Evolutionary conservation across 768 basidiomycete species (phyloP).

Genomic region (Pleurotus djamor): DNA sequence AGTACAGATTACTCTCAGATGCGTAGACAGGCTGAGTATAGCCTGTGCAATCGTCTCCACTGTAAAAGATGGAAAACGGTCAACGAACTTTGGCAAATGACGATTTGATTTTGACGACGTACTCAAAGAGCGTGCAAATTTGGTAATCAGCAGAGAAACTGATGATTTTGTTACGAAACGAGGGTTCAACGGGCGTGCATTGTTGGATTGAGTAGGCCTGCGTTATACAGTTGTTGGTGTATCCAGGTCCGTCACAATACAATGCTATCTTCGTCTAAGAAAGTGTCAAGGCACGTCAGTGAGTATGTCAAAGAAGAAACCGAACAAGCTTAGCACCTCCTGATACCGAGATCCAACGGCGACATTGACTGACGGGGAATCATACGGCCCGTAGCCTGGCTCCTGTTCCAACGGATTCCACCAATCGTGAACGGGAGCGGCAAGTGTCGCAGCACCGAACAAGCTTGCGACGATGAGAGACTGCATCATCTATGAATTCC

Average conservation of each 20-base stretch:
- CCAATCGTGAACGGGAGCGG: background rate
- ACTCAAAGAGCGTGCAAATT: background rate
- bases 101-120: background rate
- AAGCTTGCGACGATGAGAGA: background rate
- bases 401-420: background rate
- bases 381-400: background rate
- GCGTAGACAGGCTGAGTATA: background rate
- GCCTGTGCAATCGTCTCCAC: constrained; percentile 1
- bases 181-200: background rate
- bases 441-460: background rate
- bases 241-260: background rate
- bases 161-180: background rate
- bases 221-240: background rate
- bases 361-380: background rate
- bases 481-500: background rate
- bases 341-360: background rate
- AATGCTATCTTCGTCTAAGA: background rate
- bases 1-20: background rate
- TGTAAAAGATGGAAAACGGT: background rate
- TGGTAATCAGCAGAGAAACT: background rate
- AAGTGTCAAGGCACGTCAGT: background rate
- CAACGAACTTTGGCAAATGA: background rate
- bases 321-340: too few relatives aligned
- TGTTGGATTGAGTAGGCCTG: background rate
- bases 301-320: background rate